Base-by-base conservation (phyloP, 2,329 filamentous ascomycete species). In the Chaetomiaceae sp. region DNA sequence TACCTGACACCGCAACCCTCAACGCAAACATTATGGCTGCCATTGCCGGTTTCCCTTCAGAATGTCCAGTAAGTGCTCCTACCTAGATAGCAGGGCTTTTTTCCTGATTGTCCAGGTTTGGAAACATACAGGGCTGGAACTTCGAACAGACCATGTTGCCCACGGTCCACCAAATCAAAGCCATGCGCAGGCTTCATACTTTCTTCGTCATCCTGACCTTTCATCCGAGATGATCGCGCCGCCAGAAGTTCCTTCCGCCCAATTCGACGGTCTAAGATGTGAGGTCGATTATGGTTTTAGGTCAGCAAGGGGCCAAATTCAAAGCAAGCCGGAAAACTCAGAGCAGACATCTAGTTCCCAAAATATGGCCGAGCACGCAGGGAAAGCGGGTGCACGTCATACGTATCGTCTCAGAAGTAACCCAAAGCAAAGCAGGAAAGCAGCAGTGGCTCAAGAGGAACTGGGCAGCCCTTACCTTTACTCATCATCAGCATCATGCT, bases 121-220 rank as follows among this genome's bases (percentile, higher is more conserved):
- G 62, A 20, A 58, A 32, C 58, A 60, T 10, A 37, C 58, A 6
- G 60, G 61, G 11, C 54, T 64, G 14, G 46, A 58, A n/a, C 49
- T 64, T 7, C 57, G 54, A 29, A 27, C 47, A 9, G 58, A 59
- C 21, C 53, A 62, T 36, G 25, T 32, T 3, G 18, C 20, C 13
- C 32, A 36, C 0, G 40, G 20, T 13, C 40, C 10, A 13, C 10
- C 16, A 13, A 20, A 43, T 10, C 42, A 23, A 2, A 23, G 32
- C 25, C 10, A 38, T 33, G 11, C 45, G 1, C 18, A 52, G 11
- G 40, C 53, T 29, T 53, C 58, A 4, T 62, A 55, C 29, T 62
- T 64, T 25, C 50, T 64, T 5, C 54, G 54, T 16, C 62, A 64
- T 18, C 59, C 57, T 6, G 59, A 62, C 33, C 56, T 62, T 11